phyloP scores from a whole-genome alignment of 1,284 basidiomycete genomes.

The Moesziomyces sp. region DNA sequence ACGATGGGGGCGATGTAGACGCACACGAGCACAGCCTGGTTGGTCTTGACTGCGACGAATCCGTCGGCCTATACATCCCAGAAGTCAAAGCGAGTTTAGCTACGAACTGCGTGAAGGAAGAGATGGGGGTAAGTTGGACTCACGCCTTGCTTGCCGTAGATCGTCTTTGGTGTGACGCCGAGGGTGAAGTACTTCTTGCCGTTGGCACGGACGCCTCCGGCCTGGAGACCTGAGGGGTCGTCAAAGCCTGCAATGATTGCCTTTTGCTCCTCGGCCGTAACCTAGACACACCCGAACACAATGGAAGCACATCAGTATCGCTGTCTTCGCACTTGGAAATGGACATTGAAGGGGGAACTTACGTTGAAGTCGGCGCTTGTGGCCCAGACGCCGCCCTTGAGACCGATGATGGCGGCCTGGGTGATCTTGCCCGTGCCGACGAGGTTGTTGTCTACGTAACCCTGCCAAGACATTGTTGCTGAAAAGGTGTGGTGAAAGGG shows the following conservation, averaged over 20 bases:
- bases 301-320: background rate
- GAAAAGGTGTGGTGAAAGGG: background rate
- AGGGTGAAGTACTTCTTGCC: constrained; percentile 86
- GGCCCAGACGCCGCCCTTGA: constrained; percentile 89
- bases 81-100: background rate
- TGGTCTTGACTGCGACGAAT: constrained; percentile 84
- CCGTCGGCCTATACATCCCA: constrained; percentile 77
- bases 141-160: constrained; percentile 86
- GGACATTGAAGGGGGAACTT: constrained; percentile 19
- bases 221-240: constrained; percentile 69
- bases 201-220: constrained; percentile 77
- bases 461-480: constrained; percentile 70
- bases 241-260: constrained; percentile 74
- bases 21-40: constrained; percentile 84
- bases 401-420: constrained; percentile 86
- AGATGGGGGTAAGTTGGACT: constrained; percentile 58
- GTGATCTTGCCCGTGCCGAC: constrained; percentile 80
- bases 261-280: constrained; percentile 80
- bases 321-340: no score
- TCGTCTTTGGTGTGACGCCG: constrained; percentile 73
- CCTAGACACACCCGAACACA: constrained; percentile 70
- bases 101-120: background rate
- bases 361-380: constrained; percentile 79
- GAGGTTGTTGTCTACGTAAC: constrained; percentile 87
- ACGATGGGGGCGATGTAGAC: constrained; percentile 78